Percentiles rank a stretch among this genome's conserved stretches.
Evolutionary conservation across 1,284 basidiomycete species (phyloP).

Genomic region (Laetiporus sulphureus): DNA sequence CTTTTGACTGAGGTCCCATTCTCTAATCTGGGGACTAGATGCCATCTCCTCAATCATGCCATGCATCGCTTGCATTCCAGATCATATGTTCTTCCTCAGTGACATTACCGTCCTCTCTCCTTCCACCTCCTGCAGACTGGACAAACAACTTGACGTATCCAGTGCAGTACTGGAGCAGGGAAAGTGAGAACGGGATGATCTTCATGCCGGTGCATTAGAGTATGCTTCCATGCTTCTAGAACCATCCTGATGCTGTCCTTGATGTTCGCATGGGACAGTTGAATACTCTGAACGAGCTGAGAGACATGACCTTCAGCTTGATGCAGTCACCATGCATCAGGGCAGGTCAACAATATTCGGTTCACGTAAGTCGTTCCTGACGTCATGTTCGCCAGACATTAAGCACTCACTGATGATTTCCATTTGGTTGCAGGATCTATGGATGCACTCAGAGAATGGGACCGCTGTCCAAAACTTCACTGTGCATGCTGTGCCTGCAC

Average conservation of each 20-base stretch:
- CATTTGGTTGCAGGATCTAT: constrained; percentile 47
- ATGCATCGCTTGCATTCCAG: too few relatives aligned
- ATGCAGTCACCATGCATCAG: constrained; percentile 67
- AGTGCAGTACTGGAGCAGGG: constrained; percentile 48
- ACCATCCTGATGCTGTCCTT: not conserved
- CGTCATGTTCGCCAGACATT: too few relatives aligned
- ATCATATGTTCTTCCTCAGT: too few relatives aligned
- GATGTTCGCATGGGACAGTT: constrained; percentile 18
- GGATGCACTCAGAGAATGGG: constrained; percentile 63
- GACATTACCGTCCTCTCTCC: too few relatives aligned
- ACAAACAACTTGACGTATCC: constrained; percentile 38
- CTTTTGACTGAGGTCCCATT: too few relatives aligned
- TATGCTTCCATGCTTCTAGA: too few relatives aligned
- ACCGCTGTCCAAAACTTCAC: constrained; percentile 61
- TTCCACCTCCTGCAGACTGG: too few relatives aligned
- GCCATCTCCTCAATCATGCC: too few relatives aligned
- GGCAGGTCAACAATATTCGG: constrained; percentile 54
- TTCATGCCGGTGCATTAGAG: constrained; percentile 39
- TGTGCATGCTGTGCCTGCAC: constrained; percentile 47
- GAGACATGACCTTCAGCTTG: constrained; percentile 54
- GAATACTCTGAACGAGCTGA: constrained; percentile 42
- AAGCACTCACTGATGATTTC: too few relatives aligned
- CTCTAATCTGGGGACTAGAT: too few relatives aligned
- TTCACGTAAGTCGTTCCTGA: constrained; percentile 37
- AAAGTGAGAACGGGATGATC: constrained; percentile 38